Evolutionary conservation across 2,329 filamentous ascomycete genomes (phyloP).

Genomic region (Aspergillus sp.): DNA sequence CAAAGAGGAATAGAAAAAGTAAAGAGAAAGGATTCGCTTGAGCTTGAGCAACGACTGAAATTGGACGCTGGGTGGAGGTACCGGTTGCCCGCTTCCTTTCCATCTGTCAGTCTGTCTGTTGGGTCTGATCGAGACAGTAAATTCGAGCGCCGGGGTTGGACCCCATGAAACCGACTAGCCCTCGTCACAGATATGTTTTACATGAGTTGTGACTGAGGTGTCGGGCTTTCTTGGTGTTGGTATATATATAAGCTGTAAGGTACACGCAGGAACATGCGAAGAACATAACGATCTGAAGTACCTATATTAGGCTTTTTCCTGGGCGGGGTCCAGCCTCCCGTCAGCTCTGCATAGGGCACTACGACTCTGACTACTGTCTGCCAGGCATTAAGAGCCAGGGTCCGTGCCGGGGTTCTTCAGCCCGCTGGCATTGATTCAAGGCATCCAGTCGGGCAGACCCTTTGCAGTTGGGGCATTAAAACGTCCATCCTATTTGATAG

Average conservation of each 20-base stretch:
- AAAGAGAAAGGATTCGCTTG: not conserved
- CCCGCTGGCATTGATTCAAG: not conserved
- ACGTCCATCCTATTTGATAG: not conserved
- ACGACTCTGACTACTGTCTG: not conserved
- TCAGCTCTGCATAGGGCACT: not conserved
- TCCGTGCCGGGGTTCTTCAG: not conserved
- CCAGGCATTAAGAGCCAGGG: not conserved
- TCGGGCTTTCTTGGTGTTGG: not conserved
- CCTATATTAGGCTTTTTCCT: conserved; percentile 2
- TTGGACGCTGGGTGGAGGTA: no score
- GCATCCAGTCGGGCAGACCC: not conserved
- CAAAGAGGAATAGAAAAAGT: not conserved
- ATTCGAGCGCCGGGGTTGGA: not conserved
- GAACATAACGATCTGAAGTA: not conserved
- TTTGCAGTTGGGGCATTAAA: not conserved
- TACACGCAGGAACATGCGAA: not conserved
- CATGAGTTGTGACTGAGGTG: not conserved
- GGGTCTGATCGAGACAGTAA: not conserved
- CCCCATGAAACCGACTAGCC: not conserved
- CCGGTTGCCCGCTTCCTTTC: no score
- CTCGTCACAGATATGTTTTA: not conserved
- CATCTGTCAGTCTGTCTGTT: no score
- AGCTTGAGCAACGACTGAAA: no score
- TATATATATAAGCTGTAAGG: not conserved
- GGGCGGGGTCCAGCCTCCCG: not conserved